Percentiles rank a stretch among this genome's conserved stretches.
Evolutionary conservation across 441 rosid genomes (phyloP).

Genomic region (Biscutella laevigata): DNA sequence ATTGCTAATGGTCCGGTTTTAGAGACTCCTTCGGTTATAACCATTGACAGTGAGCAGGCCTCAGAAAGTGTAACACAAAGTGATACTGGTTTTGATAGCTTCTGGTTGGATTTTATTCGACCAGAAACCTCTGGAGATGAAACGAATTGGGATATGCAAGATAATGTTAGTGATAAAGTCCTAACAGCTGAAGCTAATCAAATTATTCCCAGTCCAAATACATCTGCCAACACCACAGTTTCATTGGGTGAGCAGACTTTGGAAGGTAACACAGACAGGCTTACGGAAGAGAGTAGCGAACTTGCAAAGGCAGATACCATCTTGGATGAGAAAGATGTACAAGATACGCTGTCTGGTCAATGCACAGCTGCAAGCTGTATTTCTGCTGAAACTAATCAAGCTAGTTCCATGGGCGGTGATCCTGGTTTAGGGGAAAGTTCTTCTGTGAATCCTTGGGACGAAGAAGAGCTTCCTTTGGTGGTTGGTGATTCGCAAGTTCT

Average conservation of each 20-base stretch:
- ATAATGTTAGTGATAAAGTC: not conserved
- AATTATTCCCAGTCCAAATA: not conserved
- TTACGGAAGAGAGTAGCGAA: constrained; percentile 11
- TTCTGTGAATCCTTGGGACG: constrained; percentile 44
- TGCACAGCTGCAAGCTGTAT: constrained; percentile 24
- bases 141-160: constrained; percentile 7
- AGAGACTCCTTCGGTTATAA: constrained; percentile 27
- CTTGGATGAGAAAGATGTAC: constrained; percentile 18
- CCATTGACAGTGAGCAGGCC: constrained; percentile 27
- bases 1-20: constrained; percentile 27
- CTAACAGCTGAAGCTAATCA: constrained; percentile 7
- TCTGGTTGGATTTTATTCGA: constrained; percentile 59
- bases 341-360: constrained; percentile 27
- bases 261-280: constrained; percentile 9
- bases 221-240: not conserved
- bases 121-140: constrained; percentile 29
- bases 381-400: constrained; percentile 27
- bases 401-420: constrained; percentile 25
- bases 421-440: constrained; percentile 31
- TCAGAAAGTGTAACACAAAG: constrained; percentile 28
- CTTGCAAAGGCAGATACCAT: constrained; percentile 3
- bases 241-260: constrained; percentile 10
- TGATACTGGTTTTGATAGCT: constrained; percentile 28
- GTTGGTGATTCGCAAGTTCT: constrained; percentile 61
- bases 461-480: constrained; percentile 51